Evolutionary conservation across 2,329 filamentous ascomycete species (phyloP), one percentile per base, ranked within the genome.

Genomic region (Microdochium nivale): DNA sequence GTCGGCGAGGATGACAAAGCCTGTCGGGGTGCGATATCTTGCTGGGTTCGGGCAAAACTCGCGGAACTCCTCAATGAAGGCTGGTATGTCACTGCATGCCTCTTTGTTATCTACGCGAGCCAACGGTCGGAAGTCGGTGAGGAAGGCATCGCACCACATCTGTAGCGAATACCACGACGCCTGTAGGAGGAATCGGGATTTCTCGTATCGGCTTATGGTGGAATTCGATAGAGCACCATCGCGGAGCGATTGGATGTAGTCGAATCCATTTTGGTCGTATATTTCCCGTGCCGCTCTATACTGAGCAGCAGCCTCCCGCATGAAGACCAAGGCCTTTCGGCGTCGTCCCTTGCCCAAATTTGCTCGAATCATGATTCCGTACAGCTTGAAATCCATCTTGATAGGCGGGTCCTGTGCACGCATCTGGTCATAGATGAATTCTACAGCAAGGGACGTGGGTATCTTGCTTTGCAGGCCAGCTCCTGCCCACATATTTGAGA

Each of bases 341-440:
- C 56, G 25, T 7, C 32, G 40, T 25, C 52, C 21, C 16, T 53
- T 57, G 10, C 37, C 49, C 33, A 64, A 33, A 33, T 62, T 51
- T 10, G 73, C 76, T 11, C 78, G 70, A 49, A 76, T 74, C 54
- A 81, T 77, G 33, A 79, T 63, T 54, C 67, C 66, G 54, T 77
- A 69, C 0, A 86, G 78, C 14, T 75, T 67, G 53, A 87, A 74
- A 0, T 71, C 78, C 0, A 84, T 83, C 8, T 68, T 56, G 48
- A 84, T 63, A 51, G 75, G 73, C 67, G 83, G 80, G 0, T 80
- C 80, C n/a, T 69, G 63, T 3, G 73, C 70, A 0, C 70, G 80
- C 79, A 89, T 86, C 21, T 73, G 74, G 0, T 77, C 53, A 73
- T 79, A 87, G 21, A 90, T 62, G 4, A 70, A 63, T 37, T 72